Conservation (phyloP, 345 rosid genomes). For the Mallotus nudiflorus region DNA sequence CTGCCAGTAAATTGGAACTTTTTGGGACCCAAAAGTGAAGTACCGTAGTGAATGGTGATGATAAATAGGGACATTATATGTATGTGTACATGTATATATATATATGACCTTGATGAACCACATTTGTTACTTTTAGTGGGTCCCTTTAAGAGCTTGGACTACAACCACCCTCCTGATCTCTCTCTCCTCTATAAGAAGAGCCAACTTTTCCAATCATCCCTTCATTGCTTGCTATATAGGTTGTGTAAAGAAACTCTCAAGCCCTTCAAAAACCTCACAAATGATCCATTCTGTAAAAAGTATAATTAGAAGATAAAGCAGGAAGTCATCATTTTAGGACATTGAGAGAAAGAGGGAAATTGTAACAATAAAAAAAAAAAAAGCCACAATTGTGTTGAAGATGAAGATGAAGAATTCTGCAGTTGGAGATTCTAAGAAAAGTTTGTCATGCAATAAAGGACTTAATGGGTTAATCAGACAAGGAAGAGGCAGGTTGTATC, state of each 20-base stretch:
- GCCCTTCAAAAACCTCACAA: background rate
- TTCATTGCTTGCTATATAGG: background rate
- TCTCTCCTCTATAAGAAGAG: conserved; percentile 16
- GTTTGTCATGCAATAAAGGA: conserved; percentile 39
- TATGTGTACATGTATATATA: background rate
- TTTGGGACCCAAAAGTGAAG: conserved; percentile 20
- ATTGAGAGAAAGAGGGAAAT: background rate
- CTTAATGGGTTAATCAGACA: conserved; percentile 44
- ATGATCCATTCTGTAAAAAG: background rate
- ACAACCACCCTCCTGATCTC: conserved; percentile 3
- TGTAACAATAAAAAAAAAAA: background rate
- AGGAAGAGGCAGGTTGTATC: conserved; percentile 53
- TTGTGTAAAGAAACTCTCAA: background rate
- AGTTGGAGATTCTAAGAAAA: conserved; percentile 38
- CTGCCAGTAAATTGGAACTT: conserved; percentile 24
- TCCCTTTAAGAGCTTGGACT: conserved; percentile 15
- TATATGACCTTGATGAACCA: conserved; percentile 22
- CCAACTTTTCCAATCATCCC: conserved; percentile 4
- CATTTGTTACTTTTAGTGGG: conserved; percentile 3
- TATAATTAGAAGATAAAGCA: background rate
- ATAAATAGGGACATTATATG: background rate
- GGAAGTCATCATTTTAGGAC: background rate
- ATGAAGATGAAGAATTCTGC: conserved; percentile 33
- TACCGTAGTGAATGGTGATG: conserved; percentile 2
- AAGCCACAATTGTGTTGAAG: background rate